Percentiles rank a stretch among this genome's conserved stretches.
These are phyloP conservation scores for Mycena sanguinolenta DNA, from an alignment of 768 basidiomycete species.

Conservation along the genomic window DNA sequence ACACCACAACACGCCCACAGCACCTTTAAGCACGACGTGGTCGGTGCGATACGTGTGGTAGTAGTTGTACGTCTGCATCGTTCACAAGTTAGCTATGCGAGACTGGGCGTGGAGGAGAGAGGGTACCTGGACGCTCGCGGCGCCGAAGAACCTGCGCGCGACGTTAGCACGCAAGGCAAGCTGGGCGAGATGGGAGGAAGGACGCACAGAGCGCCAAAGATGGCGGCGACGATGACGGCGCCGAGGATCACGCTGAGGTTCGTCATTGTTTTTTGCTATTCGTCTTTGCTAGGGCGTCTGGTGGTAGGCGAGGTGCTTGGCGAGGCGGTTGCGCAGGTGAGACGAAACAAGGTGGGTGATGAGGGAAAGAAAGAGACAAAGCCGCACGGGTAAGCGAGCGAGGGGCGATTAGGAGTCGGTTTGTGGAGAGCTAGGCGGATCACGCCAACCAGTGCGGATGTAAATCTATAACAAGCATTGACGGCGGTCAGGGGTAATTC, in stretches of 20 bases:
- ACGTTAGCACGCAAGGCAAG: neutral
- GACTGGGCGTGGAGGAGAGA: neutral
- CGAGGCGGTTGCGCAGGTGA: too few relatives aligned
- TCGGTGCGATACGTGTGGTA: conserved; percentile 12
- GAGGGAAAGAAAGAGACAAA: too few relatives aligned
- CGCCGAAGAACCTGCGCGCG: conserved; percentile 19
- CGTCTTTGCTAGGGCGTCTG: too few relatives aligned
- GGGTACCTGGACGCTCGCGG: conserved; percentile 18
- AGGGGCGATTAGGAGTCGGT: too few relatives aligned
- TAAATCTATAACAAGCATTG: too few relatives aligned
- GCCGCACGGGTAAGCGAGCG: too few relatives aligned
- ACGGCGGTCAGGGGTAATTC: too few relatives aligned
- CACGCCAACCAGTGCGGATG: too few relatives aligned
- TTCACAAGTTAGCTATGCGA: neutral
- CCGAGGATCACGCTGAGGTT: conserved; percentile 14
- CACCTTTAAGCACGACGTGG: neutral
- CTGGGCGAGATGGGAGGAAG: neutral
- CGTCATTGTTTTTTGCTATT: too few relatives aligned
- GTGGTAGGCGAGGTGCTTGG: too few relatives aligned
- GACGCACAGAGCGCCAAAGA: conserved; percentile 20
- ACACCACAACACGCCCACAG: conserved; percentile 9
- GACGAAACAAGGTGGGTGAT: too few relatives aligned
- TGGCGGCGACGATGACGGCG: conserved; percentile 21
- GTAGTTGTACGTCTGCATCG: conserved; percentile 30
- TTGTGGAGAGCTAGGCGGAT: too few relatives aligned